Conservation (phyloP, 176 grass and related monocot genomes). For the Ananas comosus region DNA sequence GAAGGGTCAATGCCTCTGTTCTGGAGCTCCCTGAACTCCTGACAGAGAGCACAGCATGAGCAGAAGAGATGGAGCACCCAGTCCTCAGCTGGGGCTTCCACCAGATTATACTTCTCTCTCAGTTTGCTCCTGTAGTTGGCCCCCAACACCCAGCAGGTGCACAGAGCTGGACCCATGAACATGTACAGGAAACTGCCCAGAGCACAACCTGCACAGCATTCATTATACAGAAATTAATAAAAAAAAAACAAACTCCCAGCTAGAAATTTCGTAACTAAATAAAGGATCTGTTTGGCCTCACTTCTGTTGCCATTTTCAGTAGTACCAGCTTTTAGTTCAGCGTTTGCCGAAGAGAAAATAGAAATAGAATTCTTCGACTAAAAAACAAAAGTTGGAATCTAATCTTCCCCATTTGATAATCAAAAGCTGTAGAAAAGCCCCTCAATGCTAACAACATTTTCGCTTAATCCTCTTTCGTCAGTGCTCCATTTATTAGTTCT, state of each 20-base stretch:
- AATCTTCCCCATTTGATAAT: too few species aligned
- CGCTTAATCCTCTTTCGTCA: too few species aligned
- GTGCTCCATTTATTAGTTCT: too few species aligned
- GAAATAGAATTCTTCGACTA: too few species aligned
- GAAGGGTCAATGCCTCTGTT: constrained; percentile 24
- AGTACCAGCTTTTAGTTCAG: too few species aligned
- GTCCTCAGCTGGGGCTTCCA: constrained; percentile 17
- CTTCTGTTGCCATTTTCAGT: too few species aligned
- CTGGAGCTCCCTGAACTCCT: constrained; percentile 25
- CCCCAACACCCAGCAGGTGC: constrained; percentile 16
- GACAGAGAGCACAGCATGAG: constrained; percentile 13
- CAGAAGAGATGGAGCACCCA: constrained; percentile 15
- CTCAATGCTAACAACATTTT: too few species aligned
- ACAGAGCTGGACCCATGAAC: constrained; percentile 7
- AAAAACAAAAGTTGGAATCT: too few species aligned
- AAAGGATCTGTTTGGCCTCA: not conserved
- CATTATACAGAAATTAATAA: not conserved
- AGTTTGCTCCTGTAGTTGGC: constrained; percentile 7
- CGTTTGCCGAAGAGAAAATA: too few species aligned
- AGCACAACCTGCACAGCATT: not conserved
- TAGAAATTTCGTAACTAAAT: not conserved
- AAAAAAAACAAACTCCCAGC: not conserved
- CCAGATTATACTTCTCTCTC: constrained; percentile 14
- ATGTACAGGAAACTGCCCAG: constrained; percentile 13
- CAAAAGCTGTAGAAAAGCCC: too few species aligned